Conservation (phyloP, 768 basidiomycete genomes). For the Hygrophorus pudorinus region DNA sequence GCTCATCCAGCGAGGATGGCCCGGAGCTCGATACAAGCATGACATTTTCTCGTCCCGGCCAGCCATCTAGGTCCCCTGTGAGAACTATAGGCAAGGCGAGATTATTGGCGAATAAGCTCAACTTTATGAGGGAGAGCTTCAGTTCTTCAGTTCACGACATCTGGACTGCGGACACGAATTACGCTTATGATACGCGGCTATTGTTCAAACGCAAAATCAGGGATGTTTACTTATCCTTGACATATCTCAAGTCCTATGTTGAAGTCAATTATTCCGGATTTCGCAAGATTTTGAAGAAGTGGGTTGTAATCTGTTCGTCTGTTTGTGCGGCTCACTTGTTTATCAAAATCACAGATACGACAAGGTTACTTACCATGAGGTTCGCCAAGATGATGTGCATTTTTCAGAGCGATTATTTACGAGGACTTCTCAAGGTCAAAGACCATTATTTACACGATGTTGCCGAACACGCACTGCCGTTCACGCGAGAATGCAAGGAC, state of each 20-base stretch:
- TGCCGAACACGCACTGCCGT: slow-evolving; percentile 63
- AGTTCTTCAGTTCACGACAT: slow-evolving; percentile 36
- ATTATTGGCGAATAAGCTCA: slow-evolving; percentile 36
- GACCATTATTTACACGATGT: slow-evolving; percentile 62
- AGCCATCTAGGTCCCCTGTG: slow-evolving; percentile 1
- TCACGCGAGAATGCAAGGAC: slow-evolving; percentile 53
- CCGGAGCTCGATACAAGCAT: slow-evolving; percentile 33
- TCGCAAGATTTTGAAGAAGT: slow-evolving; percentile 95
- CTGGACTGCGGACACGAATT: slow-evolving; percentile 74
- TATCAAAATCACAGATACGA: too few species aligned
- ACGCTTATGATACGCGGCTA: slow-evolving; percentile 74
- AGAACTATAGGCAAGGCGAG: slow-evolving; percentile 19
- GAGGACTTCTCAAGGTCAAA: slow-evolving; percentile 53
- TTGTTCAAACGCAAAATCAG: slow-evolving; percentile 88
- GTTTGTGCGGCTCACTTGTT: slow-evolving; percentile 3
- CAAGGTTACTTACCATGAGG: slow-evolving; percentile 77
- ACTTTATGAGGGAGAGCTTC: slow-evolving; percentile 42
- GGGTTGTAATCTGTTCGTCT: slow-evolving; percentile 15
- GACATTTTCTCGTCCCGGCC: slow-evolving; percentile 20
- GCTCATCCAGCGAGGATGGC: slow-evolving; percentile 29
- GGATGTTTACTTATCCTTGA: slow-evolving; percentile 65
- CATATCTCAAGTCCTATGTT: slow-evolving; percentile 74
- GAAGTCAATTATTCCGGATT: slow-evolving; percentile 92
- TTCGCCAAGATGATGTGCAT: slow-evolving; percentile 19
- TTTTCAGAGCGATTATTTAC: too few species aligned